Evolutionary conservation across 305 asterid species (phyloP), one percentile per base, ranked within the genome.

Genomic region (Petunia hybrid): DNA sequence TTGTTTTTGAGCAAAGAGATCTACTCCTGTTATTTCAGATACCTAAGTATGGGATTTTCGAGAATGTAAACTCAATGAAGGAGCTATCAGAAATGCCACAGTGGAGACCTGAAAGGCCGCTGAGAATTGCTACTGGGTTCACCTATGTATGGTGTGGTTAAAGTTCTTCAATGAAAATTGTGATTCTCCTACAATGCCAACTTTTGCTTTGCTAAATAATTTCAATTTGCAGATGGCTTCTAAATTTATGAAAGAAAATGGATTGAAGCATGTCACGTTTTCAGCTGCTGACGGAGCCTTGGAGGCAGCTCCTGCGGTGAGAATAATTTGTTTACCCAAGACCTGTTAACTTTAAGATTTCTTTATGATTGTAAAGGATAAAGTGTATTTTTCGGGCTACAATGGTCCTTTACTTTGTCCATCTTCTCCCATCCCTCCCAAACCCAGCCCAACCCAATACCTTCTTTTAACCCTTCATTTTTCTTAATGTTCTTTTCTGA

Each of bases 271-370:
- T 68, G 98, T 90, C 77, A 83, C 86, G 3, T 95, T 95, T 85
- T 95, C 99, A 89, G 90, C 95, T 83, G 99, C 97, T 80, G 99
- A 95, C 85, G 98, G 99, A 62, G 99, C 99, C 81, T 86, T 95
- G 76, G 98, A 95, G 89, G 99, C 98, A 77, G 98, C 98, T 86
- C 46, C 46, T 43, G 97, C 99, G n/a, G 99, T 67, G 45, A 67
- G 75, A 13, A 40, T 31, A 41, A 67, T 7, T 65, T 65, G 2
- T 43, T 8, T 43, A 43, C 48, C 48, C 6, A 43, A 43, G 48
- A 5, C 4, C 48, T 43, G 8, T 43, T 8, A 43, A 43, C 48
- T 43, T 43, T 4, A 43, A 5, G 48, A 43, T 43, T 4, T 43
- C 6, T 43, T 43, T 4, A 3, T 43, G n/a, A n/a, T n/a, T n/a